phyloP scores from a whole-genome alignment of 352 stramenopile species.

The Phytophthora sp. region DNA sequence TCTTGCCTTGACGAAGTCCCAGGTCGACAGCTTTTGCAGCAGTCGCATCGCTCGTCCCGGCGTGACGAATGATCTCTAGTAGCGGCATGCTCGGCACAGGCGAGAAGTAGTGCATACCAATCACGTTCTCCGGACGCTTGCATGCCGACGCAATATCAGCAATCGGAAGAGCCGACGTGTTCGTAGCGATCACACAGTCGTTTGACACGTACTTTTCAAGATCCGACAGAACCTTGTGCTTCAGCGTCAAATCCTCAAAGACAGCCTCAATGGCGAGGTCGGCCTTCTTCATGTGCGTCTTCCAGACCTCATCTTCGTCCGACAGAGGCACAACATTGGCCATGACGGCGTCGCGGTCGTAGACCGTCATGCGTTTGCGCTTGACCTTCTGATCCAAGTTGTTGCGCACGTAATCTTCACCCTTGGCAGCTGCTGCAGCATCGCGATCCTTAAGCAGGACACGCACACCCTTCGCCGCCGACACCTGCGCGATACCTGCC shows the following conservation, averaged over 20 bases:
- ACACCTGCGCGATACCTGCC: slow-evolving; percentile 96
- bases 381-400: slow-evolving; percentile 97
- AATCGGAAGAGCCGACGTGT: slow-evolving; percentile 98
- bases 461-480: slow-evolving; percentile 93
- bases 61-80: slow-evolving; percentile 98
- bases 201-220: slow-evolving; percentile 93
- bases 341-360: slow-evolving; percentile 91
- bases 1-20: slow-evolving; percentile 98
- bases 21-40: slow-evolving; percentile 94
- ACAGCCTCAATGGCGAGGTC: slow-evolving; percentile 99
- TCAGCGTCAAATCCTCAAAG: slow-evolving; percentile 97
- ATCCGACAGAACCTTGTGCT: slow-evolving; percentile 95
- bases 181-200: slow-evolving; percentile 97
- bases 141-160: slow-evolving; percentile 91
- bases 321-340: slow-evolving; percentile 93
- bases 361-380: slow-evolving; percentile 93
- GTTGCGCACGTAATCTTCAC: slow-evolving; percentile 93
- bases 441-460: slow-evolving; percentile 98
- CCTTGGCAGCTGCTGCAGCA: slow-evolving; percentile 77
- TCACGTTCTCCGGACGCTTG: slow-evolving; percentile 90
- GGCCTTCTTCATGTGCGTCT: slow-evolving; percentile 92
- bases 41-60: slow-evolving; percentile 88
- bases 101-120: slow-evolving; percentile 99
- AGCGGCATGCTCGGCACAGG: slow-evolving; percentile 98
- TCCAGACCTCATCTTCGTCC: slow-evolving; percentile 92